Evolutionary conservation across 257 asterid genomes (phyloP).

Genomic region (Solanum gandarillasii): DNA sequence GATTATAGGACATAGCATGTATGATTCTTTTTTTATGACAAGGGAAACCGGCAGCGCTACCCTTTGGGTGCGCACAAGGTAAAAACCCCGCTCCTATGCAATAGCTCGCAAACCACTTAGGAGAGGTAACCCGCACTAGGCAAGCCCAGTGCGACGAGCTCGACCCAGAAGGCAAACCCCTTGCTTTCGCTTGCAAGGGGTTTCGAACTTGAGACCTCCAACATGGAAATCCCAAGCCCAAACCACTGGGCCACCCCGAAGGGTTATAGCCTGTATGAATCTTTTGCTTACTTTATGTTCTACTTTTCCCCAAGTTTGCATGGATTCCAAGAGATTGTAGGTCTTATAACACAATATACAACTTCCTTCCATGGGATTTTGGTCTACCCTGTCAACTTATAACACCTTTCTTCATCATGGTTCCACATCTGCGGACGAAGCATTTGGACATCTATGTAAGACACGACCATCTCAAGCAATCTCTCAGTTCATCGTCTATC

Average conservation of each 20-base stretch:
- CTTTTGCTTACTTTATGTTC: background rate
- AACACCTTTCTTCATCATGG: background rate
- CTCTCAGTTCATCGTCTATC: background rate
- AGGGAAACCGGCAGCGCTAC: too few species aligned
- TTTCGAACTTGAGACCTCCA: too few species aligned
- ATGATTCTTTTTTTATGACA: too few species aligned
- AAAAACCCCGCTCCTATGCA: too few species aligned
- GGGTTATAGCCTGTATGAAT: background rate
- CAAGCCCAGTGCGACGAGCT: too few species aligned
- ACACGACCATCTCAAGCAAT: background rate
- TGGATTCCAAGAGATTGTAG: background rate
- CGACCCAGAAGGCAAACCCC: too few species aligned
- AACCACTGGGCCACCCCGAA: too few species aligned
- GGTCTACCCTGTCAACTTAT: background rate
- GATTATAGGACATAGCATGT: background rate
- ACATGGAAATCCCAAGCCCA: too few species aligned
- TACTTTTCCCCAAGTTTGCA: background rate
- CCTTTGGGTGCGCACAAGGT: too few species aligned
- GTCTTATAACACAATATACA: background rate
- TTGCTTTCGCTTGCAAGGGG: too few species aligned
- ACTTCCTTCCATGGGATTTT: background rate
- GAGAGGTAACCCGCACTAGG: too few species aligned
- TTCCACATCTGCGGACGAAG: background rate
- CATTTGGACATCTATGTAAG: background rate
- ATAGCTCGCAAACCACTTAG: too few species aligned